A percentile compares a stretch with the other conserved stretches of the same genome.
phyloP scores from a whole-genome alignment of 805 yeast species.

The Ogataea haglerorum region DNA sequence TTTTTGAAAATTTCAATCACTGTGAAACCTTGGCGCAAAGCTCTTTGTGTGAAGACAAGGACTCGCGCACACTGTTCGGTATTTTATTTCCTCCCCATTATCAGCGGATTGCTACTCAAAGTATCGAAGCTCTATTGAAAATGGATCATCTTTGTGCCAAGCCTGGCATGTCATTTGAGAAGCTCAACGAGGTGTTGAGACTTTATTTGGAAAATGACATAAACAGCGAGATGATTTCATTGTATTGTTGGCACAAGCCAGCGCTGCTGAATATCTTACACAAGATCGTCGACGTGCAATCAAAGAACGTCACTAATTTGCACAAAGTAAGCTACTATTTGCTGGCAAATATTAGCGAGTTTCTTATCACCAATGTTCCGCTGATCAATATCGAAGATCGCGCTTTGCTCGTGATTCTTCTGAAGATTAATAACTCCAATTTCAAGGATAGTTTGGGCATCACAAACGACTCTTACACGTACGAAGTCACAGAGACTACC shows the following conservation, averaged over 20 bases:
- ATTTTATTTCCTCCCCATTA: slow-evolving; percentile 8
- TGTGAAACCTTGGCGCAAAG: slow-evolving; percentile 22
- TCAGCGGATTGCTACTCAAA: background rate
- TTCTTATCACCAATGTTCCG: slow-evolving; percentile 15
- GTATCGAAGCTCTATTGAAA: slow-evolving; percentile 8
- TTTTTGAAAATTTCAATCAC: slow-evolving; percentile 20
- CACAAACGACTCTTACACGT: slow-evolving; percentile 14
- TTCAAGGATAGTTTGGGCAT: slow-evolving; percentile 21
- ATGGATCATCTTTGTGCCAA: slow-evolving; percentile 3
- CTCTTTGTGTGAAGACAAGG: slow-evolving; percentile 18
- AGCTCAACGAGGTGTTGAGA: slow-evolving; percentile 1
- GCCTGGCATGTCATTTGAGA: slow-evolving; percentile 1
- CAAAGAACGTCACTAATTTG: slow-evolving; percentile 19
- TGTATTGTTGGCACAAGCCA: slow-evolving; percentile 15
- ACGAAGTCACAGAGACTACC: slow-evolving; percentile 17
- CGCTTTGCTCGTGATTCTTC: slow-evolving; percentile 11
- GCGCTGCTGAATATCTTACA: slow-evolving; percentile 23
- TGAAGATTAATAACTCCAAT: slow-evolving; percentile 20
- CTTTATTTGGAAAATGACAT: slow-evolving; percentile 13
- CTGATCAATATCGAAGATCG: slow-evolving; percentile 11
- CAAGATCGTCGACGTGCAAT: slow-evolving; percentile 9
- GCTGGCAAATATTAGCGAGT: slow-evolving; percentile 17
- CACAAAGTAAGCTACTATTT: slow-evolving; percentile 26
- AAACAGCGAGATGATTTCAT: slow-evolving; percentile 18
- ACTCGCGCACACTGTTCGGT: slow-evolving; percentile 7